Base-by-base conservation (phyloP, 2,329 filamentous ascomycete genomes). In the Talaromyces sp. region DNA sequence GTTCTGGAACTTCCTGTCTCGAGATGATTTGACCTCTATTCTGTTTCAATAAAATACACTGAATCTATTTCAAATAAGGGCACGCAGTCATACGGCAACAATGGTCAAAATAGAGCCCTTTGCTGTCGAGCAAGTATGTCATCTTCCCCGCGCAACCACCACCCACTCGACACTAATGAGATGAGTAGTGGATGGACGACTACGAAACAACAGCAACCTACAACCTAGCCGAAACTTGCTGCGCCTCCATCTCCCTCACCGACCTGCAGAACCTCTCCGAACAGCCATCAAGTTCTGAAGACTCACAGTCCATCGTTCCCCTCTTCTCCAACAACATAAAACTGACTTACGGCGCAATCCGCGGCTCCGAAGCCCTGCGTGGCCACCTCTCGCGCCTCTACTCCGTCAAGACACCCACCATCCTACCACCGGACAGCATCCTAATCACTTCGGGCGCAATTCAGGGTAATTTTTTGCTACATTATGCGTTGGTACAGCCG, bases 361-460 rank as follows among this genome's bases (percentile, higher is more conserved):
- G 84, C 19, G 92, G 89, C 35, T 90, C 87, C 0, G 79, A 84
- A 7, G 79, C 82, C 39, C 79, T 95, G 27, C 85, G 90, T 24
- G 78, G 80, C 64, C 88, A 87, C 54, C 83, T 95, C 14, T 85
- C 90, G 6, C 79, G 82, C 19, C 81, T 91, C 3, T 91, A 91
- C 73, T 87, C 86, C 4, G 81, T 82, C 24, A 84, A 86, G 67
- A 78, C 77, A 67, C 75, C 76, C 1, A 78, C 76, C 1, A 79
- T 80, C 5, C 73, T 87, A 11, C 76, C 82, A 19, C 79, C 74
- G 1, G 87, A 92, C 16, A 87, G 90, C 70, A 83, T 96, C 47
- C 77, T 96, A 62, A 88, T 94, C 65, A 92, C 91, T 0, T 86
- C 89, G 35, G 93, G 93, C 10, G 92, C 91, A 14, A 96, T 96